Evolutionary conservation across 2,329 filamentous ascomycete genomes (phyloP).

Genomic region (Ophiostoma fasciatum): DNA sequence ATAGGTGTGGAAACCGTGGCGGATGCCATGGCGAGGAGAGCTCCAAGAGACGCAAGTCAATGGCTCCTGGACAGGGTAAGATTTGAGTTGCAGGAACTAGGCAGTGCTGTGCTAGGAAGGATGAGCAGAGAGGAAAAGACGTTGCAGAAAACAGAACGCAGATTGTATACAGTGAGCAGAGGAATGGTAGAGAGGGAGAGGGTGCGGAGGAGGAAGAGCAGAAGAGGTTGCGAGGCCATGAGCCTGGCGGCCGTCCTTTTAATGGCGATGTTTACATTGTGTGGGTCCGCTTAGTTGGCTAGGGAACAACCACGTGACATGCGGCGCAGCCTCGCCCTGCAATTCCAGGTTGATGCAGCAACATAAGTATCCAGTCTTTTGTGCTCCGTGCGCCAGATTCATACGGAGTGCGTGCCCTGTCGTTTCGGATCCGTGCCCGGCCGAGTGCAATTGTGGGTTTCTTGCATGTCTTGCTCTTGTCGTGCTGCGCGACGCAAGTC

Average conservation of each 20-base stretch:
- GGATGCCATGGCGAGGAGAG: constrained; percentile 58
- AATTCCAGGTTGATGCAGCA: neutral
- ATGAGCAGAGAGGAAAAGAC: constrained; percentile 14
- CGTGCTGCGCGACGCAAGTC: no score
- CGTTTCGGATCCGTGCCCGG: no score
- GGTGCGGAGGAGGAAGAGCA: constrained; percentile 10
- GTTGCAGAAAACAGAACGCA: no score
- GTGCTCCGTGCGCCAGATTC: no score
- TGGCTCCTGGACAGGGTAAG: constrained; percentile 33
- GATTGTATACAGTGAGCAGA: no score
- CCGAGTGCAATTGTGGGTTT: no score
- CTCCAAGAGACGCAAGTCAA: constrained; percentile 46
- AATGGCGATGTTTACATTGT: constrained; percentile 12
- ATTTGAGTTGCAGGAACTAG: constrained; percentile 27
- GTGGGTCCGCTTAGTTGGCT: constrained; percentile 2
- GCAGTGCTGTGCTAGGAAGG: constrained; percentile 19
- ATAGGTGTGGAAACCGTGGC: constrained; percentile 72
- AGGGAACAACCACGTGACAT: constrained; percentile 5
- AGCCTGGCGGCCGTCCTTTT: no score
- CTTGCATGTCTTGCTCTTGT: no score
- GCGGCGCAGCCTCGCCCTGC: neutral
- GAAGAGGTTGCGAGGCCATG: no score
- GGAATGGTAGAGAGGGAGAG: constrained; percentile 8
- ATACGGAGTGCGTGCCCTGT: no score
- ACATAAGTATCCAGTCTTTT: no score